phyloP scores from a whole-genome alignment of 176 grass and related monocot genomes.

The Cenchrus americanus region DNA sequence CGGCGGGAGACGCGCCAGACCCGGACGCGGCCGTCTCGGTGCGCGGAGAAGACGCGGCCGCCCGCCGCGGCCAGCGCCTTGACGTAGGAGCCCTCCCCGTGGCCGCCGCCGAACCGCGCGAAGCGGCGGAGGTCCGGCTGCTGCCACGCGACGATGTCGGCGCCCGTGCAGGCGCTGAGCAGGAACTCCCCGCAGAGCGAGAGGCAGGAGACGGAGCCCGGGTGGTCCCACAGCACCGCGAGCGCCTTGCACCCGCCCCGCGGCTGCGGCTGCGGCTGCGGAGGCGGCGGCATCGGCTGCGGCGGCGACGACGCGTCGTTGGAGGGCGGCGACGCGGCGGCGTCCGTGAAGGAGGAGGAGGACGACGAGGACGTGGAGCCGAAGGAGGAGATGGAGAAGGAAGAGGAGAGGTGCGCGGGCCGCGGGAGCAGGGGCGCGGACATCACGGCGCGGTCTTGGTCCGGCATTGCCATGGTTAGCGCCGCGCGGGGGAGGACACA shows the following conservation, averaged over 20 bases:
- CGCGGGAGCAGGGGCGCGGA: slow-evolving; percentile 45
- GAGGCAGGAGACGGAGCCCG: slow-evolving; percentile 70
- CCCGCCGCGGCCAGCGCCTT: slow-evolving; percentile 82
- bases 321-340: not conserved
- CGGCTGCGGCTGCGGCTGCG: not conserved
- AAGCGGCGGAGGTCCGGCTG: slow-evolving; percentile 83
- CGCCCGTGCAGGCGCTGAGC: slow-evolving; percentile 74
- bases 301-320: no score
- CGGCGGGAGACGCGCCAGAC: slow-evolving; percentile 79
- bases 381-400: not conserved
- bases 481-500: no score
- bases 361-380: not conserved
- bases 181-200: slow-evolving; percentile 93
- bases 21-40: slow-evolving; percentile 84
- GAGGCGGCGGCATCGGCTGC: not conserved
- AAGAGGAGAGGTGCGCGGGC: not conserved
- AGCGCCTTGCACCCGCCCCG: slow-evolving; percentile 52
- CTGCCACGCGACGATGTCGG: slow-evolving; percentile 88
- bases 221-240: slow-evolving; percentile 65
- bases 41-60: slow-evolving; percentile 79
- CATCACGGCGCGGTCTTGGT: slow-evolving; percentile 31
- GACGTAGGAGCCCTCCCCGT: slow-evolving; percentile 66
- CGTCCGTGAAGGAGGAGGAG: not conserved
- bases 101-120: slow-evolving; percentile 69
- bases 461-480: slow-evolving; percentile 33